Evolutionary conservation across 148 eudicot genomes (phyloP).

Genomic region (Beta vulgaris): DNA sequence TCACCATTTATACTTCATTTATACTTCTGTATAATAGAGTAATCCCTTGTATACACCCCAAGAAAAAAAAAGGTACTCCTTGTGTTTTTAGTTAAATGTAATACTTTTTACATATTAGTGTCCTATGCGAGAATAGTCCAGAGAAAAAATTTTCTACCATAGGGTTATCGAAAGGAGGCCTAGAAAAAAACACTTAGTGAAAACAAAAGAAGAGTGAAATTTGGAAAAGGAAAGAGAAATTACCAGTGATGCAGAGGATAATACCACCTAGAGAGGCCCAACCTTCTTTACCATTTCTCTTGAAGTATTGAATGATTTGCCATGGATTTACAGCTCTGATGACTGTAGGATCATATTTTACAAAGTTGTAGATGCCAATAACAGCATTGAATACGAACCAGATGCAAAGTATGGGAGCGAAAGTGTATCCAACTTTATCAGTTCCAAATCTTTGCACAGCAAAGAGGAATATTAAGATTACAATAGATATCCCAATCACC

Average conservation of each 20-base stretch:
- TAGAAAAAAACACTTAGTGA: too few relatives aligned
- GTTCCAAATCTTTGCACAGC: slow-evolving; percentile 65
- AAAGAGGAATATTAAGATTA: slow-evolving; percentile 50
- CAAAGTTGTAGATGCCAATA: slow-evolving; percentile 59
- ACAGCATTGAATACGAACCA: slow-evolving; percentile 53
- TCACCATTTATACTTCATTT: too few relatives aligned
- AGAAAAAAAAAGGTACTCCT: too few relatives aligned
- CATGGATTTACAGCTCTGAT: slow-evolving; percentile 61
- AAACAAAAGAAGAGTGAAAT: too few relatives aligned
- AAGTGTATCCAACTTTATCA: slow-evolving; percentile 60
- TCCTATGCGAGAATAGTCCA: too few relatives aligned
- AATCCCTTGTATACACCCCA: too few relatives aligned
- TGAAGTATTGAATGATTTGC: slow-evolving; percentile 51
- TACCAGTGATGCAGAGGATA: slow-evolving; percentile 65
- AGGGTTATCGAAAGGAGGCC: too few relatives aligned
- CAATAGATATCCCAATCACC: slow-evolving; percentile 56
- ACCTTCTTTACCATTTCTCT: slow-evolving; percentile 52
- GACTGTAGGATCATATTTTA: slow-evolving; percentile 47
- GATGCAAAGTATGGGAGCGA: slow-evolving; percentile 52
- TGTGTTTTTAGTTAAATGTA: too few relatives aligned
- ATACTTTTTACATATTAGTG: too few relatives aligned
- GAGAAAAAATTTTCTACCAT: too few relatives aligned
- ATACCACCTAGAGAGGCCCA: slow-evolving; percentile 85
- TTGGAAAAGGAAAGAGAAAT: not conserved
- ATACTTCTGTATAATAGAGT: too few relatives aligned